Evolutionary conservation across 129 eudicot genomes (phyloP), one percentile per base, ranked within the genome.

Genomic region (Lactuca saligna): DNA sequence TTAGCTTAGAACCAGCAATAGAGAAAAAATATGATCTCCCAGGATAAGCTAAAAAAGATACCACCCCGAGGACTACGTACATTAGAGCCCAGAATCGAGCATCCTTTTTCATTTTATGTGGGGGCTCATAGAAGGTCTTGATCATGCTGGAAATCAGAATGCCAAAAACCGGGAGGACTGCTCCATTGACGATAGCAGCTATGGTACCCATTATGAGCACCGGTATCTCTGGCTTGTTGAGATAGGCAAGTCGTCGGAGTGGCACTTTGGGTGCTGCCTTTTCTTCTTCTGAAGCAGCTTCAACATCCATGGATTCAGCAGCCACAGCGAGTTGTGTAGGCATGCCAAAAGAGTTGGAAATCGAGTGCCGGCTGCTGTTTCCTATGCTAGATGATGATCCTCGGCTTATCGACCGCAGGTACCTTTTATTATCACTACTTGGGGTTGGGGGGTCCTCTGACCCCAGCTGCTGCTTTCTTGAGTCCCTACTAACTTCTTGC

Each of bases 191-290:
- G 14, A 86, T 65, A 3, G 96, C 96, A 67, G 91, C 68, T 59
- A 91, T 33, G 1, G 85, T n/a, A 66, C 98, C 96, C 6, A 66
- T n/a, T 12, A 86, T 35, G 59, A 91, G 82, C 10, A 84, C 76
- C 9, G 91, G 98, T 20, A 82, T 66, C 62, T 91, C 98, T 6
- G 98, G 96, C 72, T 91, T 91, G 83, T 91, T 91, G 17, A 91
- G 91, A 78, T 58, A 70, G 58, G 87, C 91, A 35, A 91, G 88
- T 17, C 96, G 88, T 17, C 83, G 75, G 4, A 91, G 58, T 11
- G 91, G 82, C 65, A 91, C 89, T 14, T 86, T 61, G 55, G 74
- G 88, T n/a, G 70, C 76, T n/a, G 70, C 76, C 63, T 84, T 84
- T 80, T 75, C 79, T 58, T 44, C 48, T 77, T 68, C 56, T 31